A percentile compares a stretch with the other conserved stretches of the same genome.
These are phyloP conservation scores for Podosphaera xanthii DNA, from an alignment of 2,329 filamentous ascomycete genomes.

Conservation along the genomic window DNA sequence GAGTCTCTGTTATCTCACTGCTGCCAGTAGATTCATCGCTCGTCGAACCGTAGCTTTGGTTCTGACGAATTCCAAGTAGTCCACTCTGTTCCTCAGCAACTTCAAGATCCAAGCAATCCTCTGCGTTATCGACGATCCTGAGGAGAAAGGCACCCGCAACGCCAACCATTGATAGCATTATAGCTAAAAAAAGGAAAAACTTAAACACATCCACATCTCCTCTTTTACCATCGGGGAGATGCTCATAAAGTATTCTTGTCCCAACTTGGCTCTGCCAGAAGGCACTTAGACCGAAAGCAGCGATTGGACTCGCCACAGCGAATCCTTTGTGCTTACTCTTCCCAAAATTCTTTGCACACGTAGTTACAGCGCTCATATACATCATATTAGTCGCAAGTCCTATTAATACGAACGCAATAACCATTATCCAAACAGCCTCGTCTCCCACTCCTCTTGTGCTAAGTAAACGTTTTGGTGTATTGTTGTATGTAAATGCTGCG, in stretches of 20 bases:
- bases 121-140: constrained; percentile 49
- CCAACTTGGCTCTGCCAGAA: constrained; percentile 91
- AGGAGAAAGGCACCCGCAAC: constrained; percentile 51
- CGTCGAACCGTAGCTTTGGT: constrained; percentile 32
- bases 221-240: constrained; percentile 34
- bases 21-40: constrained; percentile 38
- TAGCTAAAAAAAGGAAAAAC: constrained; percentile 69
- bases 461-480: constrained; percentile 23
- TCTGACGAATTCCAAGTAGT: constrained; percentile 49
- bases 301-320: constrained; percentile 74
- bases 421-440: constrained; percentile 64
- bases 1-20: constrained; percentile 15
- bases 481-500: constrained; percentile 55
- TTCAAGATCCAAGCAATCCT: constrained; percentile 66
- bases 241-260: constrained; percentile 53
- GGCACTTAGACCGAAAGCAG: constrained; percentile 76
- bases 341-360: constrained; percentile 95
- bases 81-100: constrained; percentile 78
- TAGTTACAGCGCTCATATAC: constrained; percentile 80
- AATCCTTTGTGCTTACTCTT: constrained; percentile 69
- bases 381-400: constrained; percentile 69
- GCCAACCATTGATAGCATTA: constrained; percentile 48
- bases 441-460: constrained; percentile 22
- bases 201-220: constrained; percentile 52
- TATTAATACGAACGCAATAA: constrained; percentile 61